Evolutionary conservation across 257 asterid genomes (phyloP).

Genomic region (Rauvolfia tetraphylla): DNA sequence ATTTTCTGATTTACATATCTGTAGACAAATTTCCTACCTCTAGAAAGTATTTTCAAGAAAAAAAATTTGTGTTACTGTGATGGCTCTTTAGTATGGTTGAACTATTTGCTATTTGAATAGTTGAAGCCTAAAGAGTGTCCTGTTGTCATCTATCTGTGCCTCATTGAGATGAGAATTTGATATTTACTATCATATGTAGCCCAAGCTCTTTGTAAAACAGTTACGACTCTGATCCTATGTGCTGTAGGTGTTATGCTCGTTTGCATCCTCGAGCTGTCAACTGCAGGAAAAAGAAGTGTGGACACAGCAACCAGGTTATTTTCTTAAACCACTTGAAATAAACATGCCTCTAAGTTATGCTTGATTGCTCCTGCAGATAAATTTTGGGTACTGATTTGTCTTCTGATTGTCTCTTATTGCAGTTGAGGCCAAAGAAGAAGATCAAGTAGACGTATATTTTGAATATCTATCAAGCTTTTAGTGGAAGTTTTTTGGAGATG

Average conservation of each 20-base stretch:
- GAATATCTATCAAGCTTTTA: neutral
- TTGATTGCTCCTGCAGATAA: neutral
- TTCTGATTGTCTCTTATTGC: conserved; percentile 9
- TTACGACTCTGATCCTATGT: neutral
- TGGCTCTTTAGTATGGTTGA: too few species aligned
- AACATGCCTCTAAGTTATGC: too few species aligned
- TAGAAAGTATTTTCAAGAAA: neutral
- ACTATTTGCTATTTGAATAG: too few species aligned
- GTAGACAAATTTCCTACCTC: neutral
- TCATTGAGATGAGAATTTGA: neutral
- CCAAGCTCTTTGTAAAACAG: neutral
- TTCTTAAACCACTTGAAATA: neutral
- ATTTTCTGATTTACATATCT: neutral
- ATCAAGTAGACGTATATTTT: conserved; percentile 26
- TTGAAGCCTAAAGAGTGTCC: neutral
- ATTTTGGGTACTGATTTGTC: neutral
- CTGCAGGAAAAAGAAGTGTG: conserved; percentile 94
- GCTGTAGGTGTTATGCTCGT: conserved; percentile 73
- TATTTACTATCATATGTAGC: neutral
- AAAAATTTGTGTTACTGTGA: neutral
- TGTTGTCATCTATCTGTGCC: neutral
- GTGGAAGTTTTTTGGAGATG: neutral
- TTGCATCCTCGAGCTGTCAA: conserved; percentile 84
- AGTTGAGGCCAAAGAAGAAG: conserved; percentile 53
- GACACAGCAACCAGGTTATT: conserved; percentile 77